Base-by-base conservation (phyloP, 2,329 filamentous ascomycete genomes). In the Chaetothyriales sp. region DNA sequence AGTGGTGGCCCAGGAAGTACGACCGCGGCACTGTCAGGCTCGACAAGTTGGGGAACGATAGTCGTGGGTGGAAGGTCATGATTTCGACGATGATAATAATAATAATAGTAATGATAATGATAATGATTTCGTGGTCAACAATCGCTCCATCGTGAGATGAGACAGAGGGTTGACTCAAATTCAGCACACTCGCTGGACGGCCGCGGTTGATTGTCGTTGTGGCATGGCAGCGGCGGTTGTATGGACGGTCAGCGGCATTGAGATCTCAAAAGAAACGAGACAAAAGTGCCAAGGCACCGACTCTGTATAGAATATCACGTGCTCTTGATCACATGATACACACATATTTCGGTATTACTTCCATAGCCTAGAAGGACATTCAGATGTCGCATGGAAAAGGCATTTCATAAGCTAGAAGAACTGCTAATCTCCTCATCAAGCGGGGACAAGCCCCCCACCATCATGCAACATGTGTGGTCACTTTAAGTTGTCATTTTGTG, bases 1-100 rank as follows among this genome's bases (percentile, higher is more conserved):
- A 79, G 73, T 98, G 92, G 70, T 98, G 92, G 55, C 92, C 92
- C 46, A 96, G 77, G 70, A 86, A 98, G 70, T 96, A 98, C 53
- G 90, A 92, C 57, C 86, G 81, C 42, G 85, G 83, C 54, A 96
- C 82, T 5, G 32, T 39, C 32, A 39, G 32, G 49, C 81, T 84
- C 50, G 74, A 71, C 61, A 90, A 83, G 44, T 81, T 72, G 42
- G 83, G 80, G 66, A 93, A 96, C 49, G 71, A 69, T 57, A 73
- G 66, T 60, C 90, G 86, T 22, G 92, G 86, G 43, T 83, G 66
- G 69, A 96, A 94, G 42, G 65, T 39, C 32, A 39, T 39, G 32
- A 39, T 39, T 5, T 5, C 12, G 10, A 39, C 2, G 10, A 39
- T 15, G 10, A 15, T 15, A 5, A 39, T 39, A 15, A 39, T 39